phyloP scores from a whole-genome alignment of 2,329 filamentous ascomycete genomes.

The Hypoxylon sp. region DNA sequence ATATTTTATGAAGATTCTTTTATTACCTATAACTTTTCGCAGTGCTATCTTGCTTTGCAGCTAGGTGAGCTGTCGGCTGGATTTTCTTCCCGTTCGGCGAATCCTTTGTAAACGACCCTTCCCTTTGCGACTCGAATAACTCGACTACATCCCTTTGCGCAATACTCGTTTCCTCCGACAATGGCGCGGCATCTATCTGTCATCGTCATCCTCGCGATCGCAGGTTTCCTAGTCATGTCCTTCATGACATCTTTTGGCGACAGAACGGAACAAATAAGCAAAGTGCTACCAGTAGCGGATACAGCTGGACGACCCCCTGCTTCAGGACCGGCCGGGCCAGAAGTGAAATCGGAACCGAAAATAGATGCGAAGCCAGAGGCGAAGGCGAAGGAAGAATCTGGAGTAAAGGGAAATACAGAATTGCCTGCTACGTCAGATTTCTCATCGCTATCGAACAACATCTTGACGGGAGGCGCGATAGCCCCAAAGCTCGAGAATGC shows the following conservation, averaged over 20 bases:
- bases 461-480: conserved; percentile 78
- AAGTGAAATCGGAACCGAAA: conserved; percentile 20
- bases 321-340: conserved; percentile 13
- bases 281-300: conserved; percentile 44
- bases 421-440: conserved; percentile 57
- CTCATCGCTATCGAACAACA: conserved; percentile 60
- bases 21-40: conserved; percentile 1
- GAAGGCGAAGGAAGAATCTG: conserved; percentile 12
- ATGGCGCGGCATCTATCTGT: conserved; percentile 71
- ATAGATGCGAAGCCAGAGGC: conserved; percentile 1
- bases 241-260: conserved; percentile 69
- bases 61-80: background rate
- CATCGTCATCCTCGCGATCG: conserved; percentile 68
- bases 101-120: background rate
- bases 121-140: background rate
- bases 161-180: conserved; percentile 3
- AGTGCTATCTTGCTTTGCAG: conserved; percentile 1
- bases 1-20: conserved; percentile 12
- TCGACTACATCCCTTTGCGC: background rate
- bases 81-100: conserved; percentile 1
- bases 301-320: conserved; percentile 49
- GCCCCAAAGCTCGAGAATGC: conserved; percentile 87
- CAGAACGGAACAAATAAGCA: conserved; percentile 43
- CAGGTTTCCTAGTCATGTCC: conserved; percentile 70
- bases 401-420: conserved; percentile 34